Percentiles rank a stretch among this genome's conserved stretches.
Conservation (phyloP, 805 yeast genomes). For the Wickerhamiella kurtzmanii region DNA sequence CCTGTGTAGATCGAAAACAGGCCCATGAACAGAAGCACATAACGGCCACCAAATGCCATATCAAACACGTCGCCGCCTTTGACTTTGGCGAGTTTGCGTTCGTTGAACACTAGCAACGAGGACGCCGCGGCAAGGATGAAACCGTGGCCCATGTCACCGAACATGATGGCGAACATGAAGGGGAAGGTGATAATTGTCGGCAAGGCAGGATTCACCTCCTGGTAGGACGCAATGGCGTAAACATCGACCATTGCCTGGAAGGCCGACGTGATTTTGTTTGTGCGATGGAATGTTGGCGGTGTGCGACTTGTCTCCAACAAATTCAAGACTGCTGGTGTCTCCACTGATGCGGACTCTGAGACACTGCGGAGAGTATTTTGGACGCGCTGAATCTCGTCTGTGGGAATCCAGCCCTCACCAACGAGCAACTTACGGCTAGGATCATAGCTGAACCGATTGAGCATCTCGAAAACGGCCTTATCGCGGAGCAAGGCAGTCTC, state of each 20-base stretch:
- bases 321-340: slow-evolving; percentile 36
- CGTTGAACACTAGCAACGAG: slow-evolving; percentile 54
- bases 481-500: slow-evolving; percentile 57
- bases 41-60: slow-evolving; percentile 91
- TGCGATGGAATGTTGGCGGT: slow-evolving; percentile 90
- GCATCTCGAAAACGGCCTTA: slow-evolving; percentile 62
- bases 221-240: slow-evolving; percentile 83
- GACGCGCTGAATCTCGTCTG: slow-evolving; percentile 54
- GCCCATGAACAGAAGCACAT: slow-evolving; percentile 86
- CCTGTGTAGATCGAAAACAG: slow-evolving; percentile 92
- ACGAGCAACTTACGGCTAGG: slow-evolving; percentile 72
- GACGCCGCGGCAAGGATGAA: slow-evolving; percentile 68
- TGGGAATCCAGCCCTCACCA: slow-evolving; percentile 96
- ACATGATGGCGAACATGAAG: slow-evolving; percentile 97
- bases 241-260: slow-evolving; percentile 92
- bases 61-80: slow-evolving; percentile 87
- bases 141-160: slow-evolving; percentile 97
- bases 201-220: slow-evolving; percentile 91
- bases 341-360: slow-evolving; percentile 36
- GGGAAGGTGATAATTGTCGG: slow-evolving; percentile 95
- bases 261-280: slow-evolving; percentile 88
- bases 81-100: slow-evolving; percentile 50
- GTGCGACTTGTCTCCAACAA: slow-evolving; percentile 61
- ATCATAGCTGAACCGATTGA: slow-evolving; percentile 71
- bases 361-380: slow-evolving; percentile 52